Evolutionary conservation across 176 grass and related monocot species (phyloP).

Genomic region (Phoenix roebelenii): DNA sequence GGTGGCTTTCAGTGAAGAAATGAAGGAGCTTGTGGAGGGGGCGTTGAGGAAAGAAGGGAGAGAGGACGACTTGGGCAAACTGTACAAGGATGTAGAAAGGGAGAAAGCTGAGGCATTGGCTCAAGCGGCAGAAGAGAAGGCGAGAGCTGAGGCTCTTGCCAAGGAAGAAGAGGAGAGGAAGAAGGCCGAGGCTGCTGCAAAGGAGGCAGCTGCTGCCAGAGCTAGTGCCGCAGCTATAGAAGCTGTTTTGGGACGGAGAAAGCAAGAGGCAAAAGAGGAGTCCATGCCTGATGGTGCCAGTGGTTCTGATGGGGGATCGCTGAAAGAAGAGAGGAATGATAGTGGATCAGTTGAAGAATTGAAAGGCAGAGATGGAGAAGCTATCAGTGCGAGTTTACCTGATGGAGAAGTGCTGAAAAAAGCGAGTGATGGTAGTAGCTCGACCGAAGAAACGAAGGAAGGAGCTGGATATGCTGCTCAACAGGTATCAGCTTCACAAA

Average conservation of each 20-base stretch:
- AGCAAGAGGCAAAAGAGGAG: conserved; percentile 25
- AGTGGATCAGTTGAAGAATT: neutral
- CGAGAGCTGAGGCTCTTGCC: conserved; percentile 45
- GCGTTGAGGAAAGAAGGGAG: conserved; percentile 42
- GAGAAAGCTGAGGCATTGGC: conserved; percentile 52
- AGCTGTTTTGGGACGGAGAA: conserved; percentile 53
- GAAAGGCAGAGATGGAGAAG: conserved; percentile 12
- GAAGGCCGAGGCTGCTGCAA: conserved; percentile 49
- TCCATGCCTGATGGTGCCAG: conserved; percentile 1
- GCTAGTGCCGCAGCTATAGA: conserved; percentile 78
- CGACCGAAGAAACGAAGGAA: neutral
- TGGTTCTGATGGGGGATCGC: conserved; percentile 10
- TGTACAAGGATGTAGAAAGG: conserved; percentile 57
- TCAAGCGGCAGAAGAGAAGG: conserved; percentile 44
- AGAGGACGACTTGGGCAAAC: conserved; percentile 43
- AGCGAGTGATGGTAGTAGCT: neutral
- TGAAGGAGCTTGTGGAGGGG: conserved; percentile 49
- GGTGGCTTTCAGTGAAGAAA: conserved; percentile 49
- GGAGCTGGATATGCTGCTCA: neutral
- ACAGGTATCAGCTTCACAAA: conserved; percentile 3
- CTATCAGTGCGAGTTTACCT: conserved; percentile 32
- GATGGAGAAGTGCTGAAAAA: neutral
- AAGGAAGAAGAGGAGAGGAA: conserved; percentile 62
- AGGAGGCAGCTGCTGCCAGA: conserved; percentile 63
- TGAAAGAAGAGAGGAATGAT: conserved; percentile 26